A percentile compares a stretch with the other conserved stretches of the same genome.
Evolutionary conservation across 805 yeast species (phyloP).

Genomic region (Vanderwaltozyma polyspora): DNA sequence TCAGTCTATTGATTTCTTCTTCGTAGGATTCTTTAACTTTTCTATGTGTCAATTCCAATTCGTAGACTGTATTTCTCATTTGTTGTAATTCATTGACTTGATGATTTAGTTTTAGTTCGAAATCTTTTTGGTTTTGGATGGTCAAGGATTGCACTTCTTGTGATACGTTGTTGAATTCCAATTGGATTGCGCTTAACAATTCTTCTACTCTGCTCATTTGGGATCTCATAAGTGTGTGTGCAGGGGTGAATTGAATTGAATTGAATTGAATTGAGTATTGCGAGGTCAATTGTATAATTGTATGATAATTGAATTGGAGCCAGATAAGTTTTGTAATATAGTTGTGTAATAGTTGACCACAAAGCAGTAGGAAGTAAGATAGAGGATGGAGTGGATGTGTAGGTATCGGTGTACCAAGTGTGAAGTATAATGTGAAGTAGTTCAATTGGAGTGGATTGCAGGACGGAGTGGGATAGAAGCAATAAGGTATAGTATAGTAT

Average conservation of each 20-base stretch:
- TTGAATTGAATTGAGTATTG: too few relatives aligned
- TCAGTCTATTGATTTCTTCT: constrained; percentile 77
- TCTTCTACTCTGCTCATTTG: constrained; percentile 43
- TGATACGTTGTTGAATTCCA: constrained; percentile 76
- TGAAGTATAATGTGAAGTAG: too few relatives aligned
- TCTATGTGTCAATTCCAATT: constrained; percentile 86
- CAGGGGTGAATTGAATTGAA: background rate
- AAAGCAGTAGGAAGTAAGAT: too few relatives aligned
- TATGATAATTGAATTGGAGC: too few relatives aligned
- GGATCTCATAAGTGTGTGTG: background rate
- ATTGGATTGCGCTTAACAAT: constrained; percentile 81
- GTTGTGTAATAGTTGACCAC: too few relatives aligned
- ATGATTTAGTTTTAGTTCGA: constrained; percentile 79
- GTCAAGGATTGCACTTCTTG: constrained; percentile 78
- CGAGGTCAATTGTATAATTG: too few relatives aligned
- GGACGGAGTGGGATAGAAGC: too few relatives aligned
- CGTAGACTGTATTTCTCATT: constrained; percentile 87
- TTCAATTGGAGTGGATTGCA: too few relatives aligned
- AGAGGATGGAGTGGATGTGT: too few relatives aligned
- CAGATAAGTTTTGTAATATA: too few relatives aligned
- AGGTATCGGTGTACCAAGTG: too few relatives aligned
- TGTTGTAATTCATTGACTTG: constrained; percentile 90
- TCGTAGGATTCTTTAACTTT: constrained; percentile 93
- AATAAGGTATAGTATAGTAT: too few relatives aligned
- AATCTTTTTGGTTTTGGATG: constrained; percentile 78